Evolutionary conservation across 306 rosid genomes (phyloP).

Genomic region (Cicer pinnatifidum): DNA sequence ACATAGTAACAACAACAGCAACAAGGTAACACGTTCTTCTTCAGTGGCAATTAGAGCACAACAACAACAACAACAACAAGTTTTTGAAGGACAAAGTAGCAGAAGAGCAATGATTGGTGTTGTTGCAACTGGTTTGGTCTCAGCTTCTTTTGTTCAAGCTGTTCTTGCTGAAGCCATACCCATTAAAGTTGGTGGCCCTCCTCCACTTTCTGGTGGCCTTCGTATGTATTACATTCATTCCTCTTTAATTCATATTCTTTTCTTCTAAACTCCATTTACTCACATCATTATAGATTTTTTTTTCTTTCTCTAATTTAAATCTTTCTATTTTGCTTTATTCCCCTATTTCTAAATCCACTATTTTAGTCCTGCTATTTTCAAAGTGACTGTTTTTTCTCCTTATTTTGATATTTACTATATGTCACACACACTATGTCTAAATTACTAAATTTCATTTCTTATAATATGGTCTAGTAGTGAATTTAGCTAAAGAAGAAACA

Average conservation of each 20-base stretch:
- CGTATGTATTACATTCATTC: constrained; percentile 56
- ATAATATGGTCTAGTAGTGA: no score
- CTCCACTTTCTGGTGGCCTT: constrained; percentile 91
- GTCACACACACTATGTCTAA: neutral
- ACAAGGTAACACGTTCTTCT: constrained; percentile 46
- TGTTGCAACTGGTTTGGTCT: constrained; percentile 80
- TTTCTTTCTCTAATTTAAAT: neutral
- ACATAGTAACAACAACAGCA: constrained; percentile 40
- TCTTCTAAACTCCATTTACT: no score
- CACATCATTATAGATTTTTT: neutral
- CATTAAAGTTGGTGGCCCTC: constrained; percentile 89
- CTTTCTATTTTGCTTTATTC: no score
- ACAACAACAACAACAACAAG: constrained; percentile 35
- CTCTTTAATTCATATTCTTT: no score
- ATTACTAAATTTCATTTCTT: no score
- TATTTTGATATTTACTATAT: no score
- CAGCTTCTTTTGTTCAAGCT: constrained; percentile 83
- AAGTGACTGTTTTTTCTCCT: no score
- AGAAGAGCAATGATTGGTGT: constrained; percentile 79
- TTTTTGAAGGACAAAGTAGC: constrained; percentile 60
- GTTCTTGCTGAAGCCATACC: constrained; percentile 86
- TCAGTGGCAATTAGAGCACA: constrained; percentile 64
- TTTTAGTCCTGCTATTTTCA: no score
- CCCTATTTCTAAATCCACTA: no score
- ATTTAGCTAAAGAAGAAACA: no score